A percentile compares a stretch with the other conserved stretches of the same genome.
Evolutionary conservation across 805 yeast species (phyloP).

Genomic region (Suhomyces faveliae): DNA sequence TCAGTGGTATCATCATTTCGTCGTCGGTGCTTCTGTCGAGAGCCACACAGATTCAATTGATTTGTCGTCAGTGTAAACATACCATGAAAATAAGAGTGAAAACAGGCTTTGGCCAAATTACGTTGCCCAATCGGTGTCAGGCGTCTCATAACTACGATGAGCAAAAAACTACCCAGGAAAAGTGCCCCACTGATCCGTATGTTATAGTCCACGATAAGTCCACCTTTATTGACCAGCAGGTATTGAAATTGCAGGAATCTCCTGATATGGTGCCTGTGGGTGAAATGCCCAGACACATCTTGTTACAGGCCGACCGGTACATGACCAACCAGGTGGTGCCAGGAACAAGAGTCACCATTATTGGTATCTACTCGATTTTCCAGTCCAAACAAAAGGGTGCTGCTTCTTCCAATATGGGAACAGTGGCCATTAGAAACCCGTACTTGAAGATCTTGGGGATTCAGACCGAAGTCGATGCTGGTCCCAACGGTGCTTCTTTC

Average conservation of each 20-base stretch:
- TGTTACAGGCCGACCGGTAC: conserved; percentile 84
- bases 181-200: conserved; percentile 91
- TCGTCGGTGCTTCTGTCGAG: conserved; percentile 86
- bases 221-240: conserved; percentile 91
- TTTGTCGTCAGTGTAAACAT: conserved; percentile 87
- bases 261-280: conserved; percentile 99
- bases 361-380: conserved; percentile 90
- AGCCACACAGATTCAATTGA: conserved; percentile 77
- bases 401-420: conserved; percentile 26
- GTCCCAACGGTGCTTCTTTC: conserved; percentile 62
- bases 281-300: conserved; percentile 94
- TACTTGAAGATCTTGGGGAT: conserved; percentile 85
- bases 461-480: conserved; percentile 75
- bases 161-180: conserved; percentile 42
- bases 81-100: conserved; percentile 61
- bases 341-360: conserved; percentile 88
- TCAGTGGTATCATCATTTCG: conserved; percentile 90
- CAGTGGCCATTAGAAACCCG: conserved; percentile 93
- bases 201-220: conserved; percentile 92
- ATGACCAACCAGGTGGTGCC: conserved; percentile 90
- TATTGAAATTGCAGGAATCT: conserved; percentile 89
- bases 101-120: conserved; percentile 69
- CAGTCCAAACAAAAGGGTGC: conserved; percentile 58
- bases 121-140: conserved; percentile 66
- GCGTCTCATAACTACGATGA: conserved; percentile 41